Percentiles rank a stretch among this genome's conserved stretches.
Evolutionary conservation across 306 rosid genomes (phyloP).

Genomic region (Prunus mira): DNA sequence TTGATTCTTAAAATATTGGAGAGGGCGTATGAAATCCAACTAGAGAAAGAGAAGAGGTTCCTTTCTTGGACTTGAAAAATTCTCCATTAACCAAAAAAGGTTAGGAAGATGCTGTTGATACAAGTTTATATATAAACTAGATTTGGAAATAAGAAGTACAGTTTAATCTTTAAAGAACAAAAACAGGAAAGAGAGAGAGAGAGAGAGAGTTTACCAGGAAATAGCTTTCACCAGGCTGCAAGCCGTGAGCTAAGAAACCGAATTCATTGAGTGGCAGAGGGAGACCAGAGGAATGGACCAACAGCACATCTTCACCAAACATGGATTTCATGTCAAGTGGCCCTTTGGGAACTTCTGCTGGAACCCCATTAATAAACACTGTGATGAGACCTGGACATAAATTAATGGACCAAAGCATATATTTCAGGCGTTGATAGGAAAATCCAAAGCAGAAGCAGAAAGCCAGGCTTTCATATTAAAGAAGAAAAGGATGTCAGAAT

Average conservation of each 20-base stretch:
- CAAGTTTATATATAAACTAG: background rate
- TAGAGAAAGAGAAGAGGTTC: background rate
- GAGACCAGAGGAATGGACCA: slow-evolving; percentile 81
- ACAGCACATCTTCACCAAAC: slow-evolving; percentile 64
- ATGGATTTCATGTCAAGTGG: slow-evolving; percentile 55
- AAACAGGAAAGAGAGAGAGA: background rate
- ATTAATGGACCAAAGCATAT: background rate
- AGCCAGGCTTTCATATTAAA: too few relatives aligned
- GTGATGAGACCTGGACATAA: slow-evolving; percentile 47
- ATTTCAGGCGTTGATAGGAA: too few relatives aligned
- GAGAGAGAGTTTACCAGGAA: slow-evolving; percentile 52
- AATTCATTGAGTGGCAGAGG: slow-evolving; percentile 64
- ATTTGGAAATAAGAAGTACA: background rate
- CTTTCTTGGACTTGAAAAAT: slow-evolving; percentile 2
- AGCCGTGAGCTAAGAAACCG: slow-evolving; percentile 57
- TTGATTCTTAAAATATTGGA: background rate
- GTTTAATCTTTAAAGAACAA: background rate
- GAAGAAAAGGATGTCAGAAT: too few relatives aligned
- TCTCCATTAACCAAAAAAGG: background rate
- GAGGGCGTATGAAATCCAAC: background rate
- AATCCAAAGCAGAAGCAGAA: too few relatives aligned
- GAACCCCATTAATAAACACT: slow-evolving; percentile 79
- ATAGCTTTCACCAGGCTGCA: slow-evolving; percentile 87
- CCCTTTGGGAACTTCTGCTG: slow-evolving; percentile 72
- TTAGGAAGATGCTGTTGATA: background rate